Conservation (phyloP, 179 eudicot genomes). For the Spinacia oleracea region DNA sequence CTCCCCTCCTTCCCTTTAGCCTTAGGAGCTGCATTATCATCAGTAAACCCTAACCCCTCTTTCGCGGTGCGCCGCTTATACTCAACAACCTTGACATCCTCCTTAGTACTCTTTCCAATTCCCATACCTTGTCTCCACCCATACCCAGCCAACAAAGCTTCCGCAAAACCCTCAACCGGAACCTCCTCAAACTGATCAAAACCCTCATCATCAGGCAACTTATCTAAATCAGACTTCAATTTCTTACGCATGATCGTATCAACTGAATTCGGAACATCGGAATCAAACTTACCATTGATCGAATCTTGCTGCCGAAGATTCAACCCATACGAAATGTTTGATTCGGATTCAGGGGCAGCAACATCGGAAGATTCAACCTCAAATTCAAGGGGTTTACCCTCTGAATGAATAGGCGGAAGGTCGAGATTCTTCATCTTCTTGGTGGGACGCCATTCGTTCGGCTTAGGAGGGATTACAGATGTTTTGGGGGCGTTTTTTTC, state of each 20-base stretch:
- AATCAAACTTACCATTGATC: neutral
- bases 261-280: conserved; percentile 14
- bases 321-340: conserved; percentile 48
- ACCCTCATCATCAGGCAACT: conserved; percentile 60
- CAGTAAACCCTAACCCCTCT: conserved; percentile 75
- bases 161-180: conserved; percentile 79
- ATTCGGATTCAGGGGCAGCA: neutral
- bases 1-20: conserved; percentile 35
- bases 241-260: conserved; percentile 48
- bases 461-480: conserved; percentile 58
- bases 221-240: conserved; percentile 24
- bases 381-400: conserved; percentile 41
- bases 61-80: conserved; percentile 46
- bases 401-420: conserved; percentile 47
- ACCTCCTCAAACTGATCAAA: conserved; percentile 60
- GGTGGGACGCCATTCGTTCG: conserved; percentile 57
- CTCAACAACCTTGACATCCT: conserved; percentile 63
- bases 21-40: conserved; percentile 17
- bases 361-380: conserved; percentile 33
- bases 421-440: conserved; percentile 71
- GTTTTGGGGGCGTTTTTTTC: conserved; percentile 10
- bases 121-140: conserved; percentile 89
- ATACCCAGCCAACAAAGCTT: conserved; percentile 72
- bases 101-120: conserved; percentile 64
- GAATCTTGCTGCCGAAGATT: conserved; percentile 42